Evolutionary conservation across 768 basidiomycete genomes (phyloP), one percentile per base, ranked within the genome.

Genomic region (Vishniacozyma victoriae): DNA sequence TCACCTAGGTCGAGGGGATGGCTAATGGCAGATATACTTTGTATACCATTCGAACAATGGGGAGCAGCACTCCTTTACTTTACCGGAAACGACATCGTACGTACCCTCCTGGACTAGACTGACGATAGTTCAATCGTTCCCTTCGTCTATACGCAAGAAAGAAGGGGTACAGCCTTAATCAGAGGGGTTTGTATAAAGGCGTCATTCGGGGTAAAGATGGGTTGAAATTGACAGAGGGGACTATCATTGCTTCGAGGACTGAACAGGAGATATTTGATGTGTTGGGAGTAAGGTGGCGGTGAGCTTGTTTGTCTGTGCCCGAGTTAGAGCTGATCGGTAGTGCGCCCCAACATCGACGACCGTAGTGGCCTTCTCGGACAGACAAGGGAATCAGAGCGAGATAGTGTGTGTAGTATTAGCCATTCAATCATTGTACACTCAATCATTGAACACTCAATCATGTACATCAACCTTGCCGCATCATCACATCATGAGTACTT

Each of bases 11-110:
- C 23, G 12, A 26, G 14, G 22, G 13, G 14, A 25, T 39, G 22
- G 27, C 0, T 15, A 1, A 13, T 13, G 11, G 3, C 37, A 78
- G 90, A 93, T 63, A 83, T 92, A 52, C 74, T 95, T 24, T 82
- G 82, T 15, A 80, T 92, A 1, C 88, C 91, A 1, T 91, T 83
- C 79, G 71, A 74, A 43, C 80, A 77, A 22, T 79, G 83, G 60
- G 92, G 91, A 0, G 90, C 85, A 1, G 89, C 90, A 0, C 71
- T 91, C 43, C 72, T 95, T n/a, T 95, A 95, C 70, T 95, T 89
- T 66, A 93, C 91, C 1, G 68, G 90, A 2, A 90, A 93, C 62
- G 87, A 92, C 61, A 87, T 93, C 44, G 89, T 89, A 57, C 58
- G 85, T 72, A 12, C 27, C 33, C 4, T 26, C 4, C 35, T 46